Conservation (phyloP, 2,329 filamentous ascomycete genomes). For the Xylaria multiplex region DNA sequence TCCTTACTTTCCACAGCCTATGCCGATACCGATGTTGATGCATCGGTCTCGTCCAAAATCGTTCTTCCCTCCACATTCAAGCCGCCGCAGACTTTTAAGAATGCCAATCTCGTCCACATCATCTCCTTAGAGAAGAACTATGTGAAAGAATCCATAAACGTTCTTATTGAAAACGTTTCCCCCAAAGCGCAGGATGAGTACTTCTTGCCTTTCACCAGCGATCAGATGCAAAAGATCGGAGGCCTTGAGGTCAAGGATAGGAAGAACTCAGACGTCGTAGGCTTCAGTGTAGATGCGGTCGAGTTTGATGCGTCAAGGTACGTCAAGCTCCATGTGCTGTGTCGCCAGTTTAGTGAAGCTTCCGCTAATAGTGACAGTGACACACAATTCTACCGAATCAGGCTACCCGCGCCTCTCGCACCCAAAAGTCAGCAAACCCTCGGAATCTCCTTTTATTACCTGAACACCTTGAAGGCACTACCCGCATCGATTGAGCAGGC, state of each 20-base stretch:
- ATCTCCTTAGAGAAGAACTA: conserved; percentile 95
- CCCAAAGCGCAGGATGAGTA: conserved; percentile 85
- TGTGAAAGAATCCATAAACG: conserved; percentile 88
- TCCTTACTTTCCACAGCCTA: conserved; percentile 65
- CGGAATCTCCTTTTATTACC: conserved; percentile 83
- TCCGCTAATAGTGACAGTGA: conserved; percentile 60
- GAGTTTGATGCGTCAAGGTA: conserved; percentile 71
- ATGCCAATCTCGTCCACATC: conserved; percentile 88
- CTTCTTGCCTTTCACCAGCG: conserved; percentile 84
- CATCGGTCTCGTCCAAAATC: conserved; percentile 64
- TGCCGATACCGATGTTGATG: conserved; percentile 45
- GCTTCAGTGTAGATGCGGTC: conserved; percentile 75
- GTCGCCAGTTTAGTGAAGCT: conserved; percentile 7
- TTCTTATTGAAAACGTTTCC: conserved; percentile 90
- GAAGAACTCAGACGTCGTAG: conserved; percentile 75
- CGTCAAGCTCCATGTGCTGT: conserved; percentile 34
- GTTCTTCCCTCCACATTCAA: conserved; percentile 75
- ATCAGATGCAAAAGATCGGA: conserved; percentile 79
- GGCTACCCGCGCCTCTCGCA: conserved; percentile 78
- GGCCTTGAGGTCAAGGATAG: conserved; percentile 93
- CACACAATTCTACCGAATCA: conserved; percentile 85
- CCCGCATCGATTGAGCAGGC: conserved; percentile 85
- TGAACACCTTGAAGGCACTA: conserved; percentile 81
- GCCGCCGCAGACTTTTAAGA: conserved; percentile 92
- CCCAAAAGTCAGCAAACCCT: conserved; percentile 84